Evolutionary conservation across 768 basidiomycete genomes (phyloP), one percentile per base, ranked within the genome.

Genomic region (Boletales sp.): DNA sequence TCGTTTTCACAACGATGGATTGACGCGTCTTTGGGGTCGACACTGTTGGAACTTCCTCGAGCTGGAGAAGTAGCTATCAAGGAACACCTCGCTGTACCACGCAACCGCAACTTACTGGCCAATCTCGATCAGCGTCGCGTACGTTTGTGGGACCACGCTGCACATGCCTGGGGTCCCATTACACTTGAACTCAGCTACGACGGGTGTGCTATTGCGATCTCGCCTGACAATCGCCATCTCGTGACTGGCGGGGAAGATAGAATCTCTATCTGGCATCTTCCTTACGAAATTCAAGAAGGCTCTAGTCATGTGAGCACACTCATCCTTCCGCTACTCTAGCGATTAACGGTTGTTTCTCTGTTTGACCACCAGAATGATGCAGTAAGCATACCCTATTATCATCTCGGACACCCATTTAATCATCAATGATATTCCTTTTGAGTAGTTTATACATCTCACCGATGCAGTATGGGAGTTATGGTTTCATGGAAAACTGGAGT

Each of bases 191-290:
- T 58, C 18, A 30, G n/a, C 13, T 50, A 48, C 36, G 30, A 8
- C 8, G 57, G 39, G 0, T 30, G 36, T 33, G 36, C 53, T 30
- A 37, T 58, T 2, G 52, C 57, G 19, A 17, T 59, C 28, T 58
- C 57, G 12, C 36, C 51, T 10, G 45, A 58, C 6, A 12, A 25
- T 5, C 46, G 2, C 19, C 40, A 48, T 39, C 32, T 58, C 5
- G 57, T 55, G 10, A 39, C 39, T 1, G 57, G 57, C 3, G 52
- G 57, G 31, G 57, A 30, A 10, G 43, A 59, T 31, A 46, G 21
- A 32, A 14, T 59, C 36, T 50, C 57, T 14, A 59, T 58, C 13
- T 55, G 57, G 57, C 45, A 25, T 36, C 17, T 58, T 44, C 15
- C 48, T 5, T 2, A 12, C 6, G 17, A 30, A 17, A 31, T 31